A percentile compares a stretch with the other conserved stretches of the same genome.
These are phyloP conservation scores for Blastomyces percursus DNA, from an alignment of 2,329 filamentous ascomycete genomes.

Conservation along the genomic window DNA sequence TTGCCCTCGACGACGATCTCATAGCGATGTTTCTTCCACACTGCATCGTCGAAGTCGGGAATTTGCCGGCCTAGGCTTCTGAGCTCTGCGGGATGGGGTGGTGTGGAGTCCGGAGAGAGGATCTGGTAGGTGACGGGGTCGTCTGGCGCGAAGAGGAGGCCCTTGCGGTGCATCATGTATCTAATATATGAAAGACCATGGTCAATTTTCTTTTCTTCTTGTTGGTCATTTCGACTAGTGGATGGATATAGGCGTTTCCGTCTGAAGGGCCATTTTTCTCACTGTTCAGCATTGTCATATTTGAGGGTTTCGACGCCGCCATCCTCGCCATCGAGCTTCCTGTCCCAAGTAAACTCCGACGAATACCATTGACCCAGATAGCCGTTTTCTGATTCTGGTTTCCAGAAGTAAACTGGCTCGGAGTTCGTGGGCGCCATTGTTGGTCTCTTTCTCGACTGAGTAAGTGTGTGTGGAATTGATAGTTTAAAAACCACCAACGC, in stretches of 20 bases:
- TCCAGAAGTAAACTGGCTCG: conserved; percentile 17
- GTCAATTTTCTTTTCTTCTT: not conserved
- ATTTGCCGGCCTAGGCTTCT: conserved; percentile 24
- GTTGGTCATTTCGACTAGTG: not conserved
- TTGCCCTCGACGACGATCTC: conserved; percentile 24
- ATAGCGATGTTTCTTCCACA: conserved; percentile 21
- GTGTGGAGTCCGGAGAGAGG: conserved; percentile 16
- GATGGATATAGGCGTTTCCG: not conserved
- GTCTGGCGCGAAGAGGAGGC: conserved; percentile 23
- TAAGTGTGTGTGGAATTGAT: not conserved
- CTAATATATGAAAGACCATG: not conserved
- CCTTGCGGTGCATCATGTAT: conserved; percentile 31
- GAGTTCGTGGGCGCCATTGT: not conserved
- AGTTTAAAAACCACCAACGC: not conserved
- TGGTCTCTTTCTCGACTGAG: not conserved
- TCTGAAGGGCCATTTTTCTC: not conserved
- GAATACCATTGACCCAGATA: conserved; percentile 19
- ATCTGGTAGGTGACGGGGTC: conserved; percentile 20
- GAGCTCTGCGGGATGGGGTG: conserved; percentile 16
- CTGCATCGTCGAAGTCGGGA: conserved; percentile 21
- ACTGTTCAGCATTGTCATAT: conserved; percentile 16
- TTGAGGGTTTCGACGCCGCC: conserved; percentile 6
- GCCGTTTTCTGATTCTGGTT: conserved; percentile 15
- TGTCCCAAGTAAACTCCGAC: conserved; percentile 14
- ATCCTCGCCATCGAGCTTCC: not conserved